Base-by-base conservation (phyloP, 2,329 filamentous ascomycete genomes). In the Hymenoscyphus repandus region DNA sequence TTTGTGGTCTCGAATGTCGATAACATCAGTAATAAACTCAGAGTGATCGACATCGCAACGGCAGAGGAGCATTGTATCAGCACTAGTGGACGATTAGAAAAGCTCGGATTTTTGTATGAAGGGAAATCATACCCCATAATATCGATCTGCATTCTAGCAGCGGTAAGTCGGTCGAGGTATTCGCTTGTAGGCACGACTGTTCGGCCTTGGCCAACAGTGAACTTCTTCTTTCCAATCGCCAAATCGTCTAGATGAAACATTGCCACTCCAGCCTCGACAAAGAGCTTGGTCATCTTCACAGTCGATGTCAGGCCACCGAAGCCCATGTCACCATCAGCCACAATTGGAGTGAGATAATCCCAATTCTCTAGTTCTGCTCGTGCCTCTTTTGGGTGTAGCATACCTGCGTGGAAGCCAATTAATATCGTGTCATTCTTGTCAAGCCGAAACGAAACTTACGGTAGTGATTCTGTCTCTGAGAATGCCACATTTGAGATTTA, bases 181-280 rank as follows among this genome's bases (percentile, higher is more conserved):
- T 72, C 70, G 50, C 62, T 64, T 0, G 68, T 71, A 2, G 70
- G 68, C 4, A 73, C 67, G 0, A 72, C 61, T 0, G 70, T 72
- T 5, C 68, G 59, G 2, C 69, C 70, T 46, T 71, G 62, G 0
- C 70, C 69, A 13, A 68, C 63, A 1, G 70, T 72, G 46, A 72
- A 73, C 56, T 72, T 72, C 59, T 72, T 72, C 58, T 71, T 63
- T 5, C 70, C 70, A 18, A 72, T 69, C 0, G 70, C 70, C 30
- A 72, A 57, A 49, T 72, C 70, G 48, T 73, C 70, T 3, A 73
- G 62, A 47, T 72, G 70, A 40, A 72, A 69, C 66, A 71, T 71
- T 9, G 70, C 70, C 1, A 70, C 70, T 5, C 70, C 70, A 12
- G 66, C 63, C 40, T 71, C 70, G n/a, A 72, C 69, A 50, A 73